Conservation (phyloP, 352 stramenopile genomes). For the Pythium vanterpoolii region DNA sequence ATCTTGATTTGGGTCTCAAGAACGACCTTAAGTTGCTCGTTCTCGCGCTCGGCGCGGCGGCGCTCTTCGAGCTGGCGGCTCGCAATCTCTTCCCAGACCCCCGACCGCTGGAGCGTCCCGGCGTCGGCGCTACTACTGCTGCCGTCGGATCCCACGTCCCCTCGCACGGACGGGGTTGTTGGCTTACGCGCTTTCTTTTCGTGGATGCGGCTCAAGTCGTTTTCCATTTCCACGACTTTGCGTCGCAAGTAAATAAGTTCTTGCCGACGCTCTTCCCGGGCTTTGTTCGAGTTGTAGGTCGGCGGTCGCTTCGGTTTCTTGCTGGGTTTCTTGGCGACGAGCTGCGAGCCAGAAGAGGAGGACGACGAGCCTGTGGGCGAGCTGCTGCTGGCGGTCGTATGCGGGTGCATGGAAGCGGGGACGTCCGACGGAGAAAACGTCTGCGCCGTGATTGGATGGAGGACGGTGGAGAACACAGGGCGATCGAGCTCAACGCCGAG, state of each 20-base stretch:
- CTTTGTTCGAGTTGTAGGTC: conserved; percentile 29
- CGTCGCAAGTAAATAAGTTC: conserved; percentile 24
- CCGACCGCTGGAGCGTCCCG: conserved; percentile 1
- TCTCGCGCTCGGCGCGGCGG: conserved; percentile 33
- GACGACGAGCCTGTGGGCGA: not conserved
- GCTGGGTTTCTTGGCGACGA: conserved; percentile 8
- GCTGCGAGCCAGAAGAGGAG: not conserved
- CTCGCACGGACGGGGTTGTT: not conserved
- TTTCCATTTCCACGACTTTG: conserved; percentile 23
- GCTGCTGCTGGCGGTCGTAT: not conserved
- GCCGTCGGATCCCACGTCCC: no score
- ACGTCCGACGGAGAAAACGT: conserved; percentile 8
- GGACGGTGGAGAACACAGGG: conserved; percentile 2
- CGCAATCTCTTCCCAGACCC: conserved; percentile 28
- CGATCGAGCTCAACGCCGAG: conserved; percentile 19
- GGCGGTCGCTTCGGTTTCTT: conserved; percentile 22
- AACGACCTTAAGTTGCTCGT: conserved; percentile 40
- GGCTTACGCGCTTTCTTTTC: conserved; percentile 7
- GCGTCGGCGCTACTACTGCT: not conserved
- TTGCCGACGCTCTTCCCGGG: conserved; percentile 22
- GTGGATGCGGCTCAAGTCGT: conserved; percentile 16
- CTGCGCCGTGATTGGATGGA: conserved; percentile 17
- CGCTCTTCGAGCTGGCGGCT: conserved; percentile 20
- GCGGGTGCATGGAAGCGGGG: no score
- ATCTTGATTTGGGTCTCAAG: conserved; percentile 51